Evolutionary conservation across 768 basidiomycete genomes (phyloP), one percentile per base, ranked within the genome.

Genomic region (Floccularia luteovirens): DNA sequence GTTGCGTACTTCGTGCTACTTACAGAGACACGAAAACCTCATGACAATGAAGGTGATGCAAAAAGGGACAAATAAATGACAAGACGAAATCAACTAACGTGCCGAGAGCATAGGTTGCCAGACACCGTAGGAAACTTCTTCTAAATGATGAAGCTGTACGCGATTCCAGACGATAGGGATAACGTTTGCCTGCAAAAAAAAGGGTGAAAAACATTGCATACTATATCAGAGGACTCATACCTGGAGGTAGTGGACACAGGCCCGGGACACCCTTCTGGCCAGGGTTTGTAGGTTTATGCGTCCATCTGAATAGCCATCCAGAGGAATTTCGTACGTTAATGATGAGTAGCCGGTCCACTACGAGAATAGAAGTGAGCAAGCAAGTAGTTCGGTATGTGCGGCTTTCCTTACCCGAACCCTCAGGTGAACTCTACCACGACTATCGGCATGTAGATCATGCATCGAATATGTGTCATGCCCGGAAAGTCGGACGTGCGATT

Each of bases 161-260:
- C 75, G 72, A 56, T 82, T 75, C 76, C 77, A 79, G 14, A 72
- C 68, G 44, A 84, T 70, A 19, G 82, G 81, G 49, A 86, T 77
- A 42, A 72, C 68, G 54, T 84, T 83, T 6, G 77, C 70, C 83
- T 86, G 34, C 36, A 20, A 20, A n/a, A 25, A 21, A 37, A 24
- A 24, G 11, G 17, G 33, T 38, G 33, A 36, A 32, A 24, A 30
- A 45, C 25, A 24, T 39, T 39, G n/a, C 30, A 40, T 12, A 4
- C 33, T 20, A 23, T 17, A 45, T 21, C 14, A 31, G 25, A 39
- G 31, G 36, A 42, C 43, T 30, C 51, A n/a, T n/a, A 75, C 83
- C 72, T 85, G 80, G 41, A 87, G 67, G 56, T 82, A 87, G 53
- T 87, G 84, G 36, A 80, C 69, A 56, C 79, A 80, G 35, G 81